Conservation (phyloP, 495 filamentous ascomycete species). For the Penicillium crystallinum region DNA sequence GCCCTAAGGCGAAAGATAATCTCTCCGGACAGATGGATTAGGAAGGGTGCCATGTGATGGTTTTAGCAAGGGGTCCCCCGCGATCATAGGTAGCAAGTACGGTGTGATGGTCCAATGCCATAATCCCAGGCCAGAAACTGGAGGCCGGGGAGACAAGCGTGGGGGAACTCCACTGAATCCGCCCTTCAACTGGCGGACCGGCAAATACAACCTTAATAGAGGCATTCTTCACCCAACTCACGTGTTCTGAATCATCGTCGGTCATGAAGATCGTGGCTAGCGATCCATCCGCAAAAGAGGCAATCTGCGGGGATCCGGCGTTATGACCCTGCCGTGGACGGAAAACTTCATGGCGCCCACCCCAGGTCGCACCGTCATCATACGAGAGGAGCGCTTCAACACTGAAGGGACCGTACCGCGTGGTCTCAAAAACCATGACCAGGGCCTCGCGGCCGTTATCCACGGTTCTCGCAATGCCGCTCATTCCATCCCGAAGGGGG, state of each 20-base stretch:
- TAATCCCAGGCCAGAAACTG: slow-evolving; percentile 43
- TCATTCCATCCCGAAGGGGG: slow-evolving; percentile 56
- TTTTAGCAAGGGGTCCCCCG: slow-evolving; percentile 32
- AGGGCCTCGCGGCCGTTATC: slow-evolving; percentile 43
- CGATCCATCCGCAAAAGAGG: slow-evolving; percentile 50
- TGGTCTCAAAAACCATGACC: slow-evolving; percentile 57
- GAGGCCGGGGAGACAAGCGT: slow-evolving; percentile 24
- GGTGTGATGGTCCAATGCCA: slow-evolving; percentile 32
- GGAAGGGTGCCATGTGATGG: slow-evolving; percentile 24
- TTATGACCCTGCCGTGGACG: slow-evolving; percentile 38
- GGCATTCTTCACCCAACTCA: slow-evolving; percentile 38
- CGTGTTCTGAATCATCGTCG: slow-evolving; percentile 45
- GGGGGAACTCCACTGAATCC: slow-evolving; percentile 30
- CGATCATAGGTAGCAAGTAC: slow-evolving; percentile 40
- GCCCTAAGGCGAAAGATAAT: too few relatives aligned
- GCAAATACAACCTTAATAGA: slow-evolving; percentile 39
- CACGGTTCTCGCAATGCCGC: slow-evolving; percentile 43
- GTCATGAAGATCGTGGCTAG: slow-evolving; percentile 59
- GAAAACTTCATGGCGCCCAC: slow-evolving; percentile 47
- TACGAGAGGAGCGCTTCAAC: slow-evolving; percentile 53
- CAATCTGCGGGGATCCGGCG: slow-evolving; percentile 56
- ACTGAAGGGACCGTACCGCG: slow-evolving; percentile 44
- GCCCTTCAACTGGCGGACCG: slow-evolving; percentile 31
- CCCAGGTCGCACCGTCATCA: slow-evolving; percentile 53
- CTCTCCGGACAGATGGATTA: not conserved